Evolutionary conservation across 2,329 filamentous ascomycete species (phyloP), one percentile per base, ranked within the genome.

Genomic region (Zalaria sp.): DNA sequence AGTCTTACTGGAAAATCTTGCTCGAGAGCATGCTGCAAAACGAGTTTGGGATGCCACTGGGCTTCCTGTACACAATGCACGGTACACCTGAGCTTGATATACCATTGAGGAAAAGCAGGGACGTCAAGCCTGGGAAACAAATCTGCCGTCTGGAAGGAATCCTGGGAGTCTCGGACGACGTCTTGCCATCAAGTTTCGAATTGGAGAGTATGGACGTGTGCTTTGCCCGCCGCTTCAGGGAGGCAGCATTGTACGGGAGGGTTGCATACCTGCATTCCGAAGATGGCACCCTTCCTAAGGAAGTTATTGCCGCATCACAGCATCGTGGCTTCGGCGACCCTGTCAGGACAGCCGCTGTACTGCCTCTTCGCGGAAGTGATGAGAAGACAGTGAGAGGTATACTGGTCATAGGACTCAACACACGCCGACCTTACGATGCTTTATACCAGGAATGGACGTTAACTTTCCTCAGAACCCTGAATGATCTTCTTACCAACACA

Each of bases 191-290:
- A 7, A 32, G 7, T 7, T 7, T 32, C 7, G 29, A 32, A 7
- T n/a, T 32, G n/a, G 29, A 32, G n/a, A 32, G 7, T n/a, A 32
- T 7, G 7, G 29, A 32, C 2, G 29, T n/a, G n/a, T n/a, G 7
- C 7, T 32, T 32, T 32, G 29, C 29, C 7, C 29, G 7, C 7
- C 7, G 7, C n/a, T 32, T 32, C 29, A 7, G 29, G 2, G 29
- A 32, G 3, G 29, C 29, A 7, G 29, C n/a, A 7, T n/a, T 7
- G n/a, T 32, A 32, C n/a, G 7, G 29, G 7, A 32, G n/a, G n/a
- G 2, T n/a, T 7, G 29, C n/a, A n/a, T n/a, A 7, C 3, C 7
- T 32, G n/a, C n/a, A 7, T 54, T 81, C 83, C 11, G 79, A 79
- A 7, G 29, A 32, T 32, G 29, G 29, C 7, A 32, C 29, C 29